These are phyloP conservation scores for Hypoxylon cercidicola DNA, from an alignment of 495 filamentous ascomycete genomes.

Conservation along the genomic window DNA sequence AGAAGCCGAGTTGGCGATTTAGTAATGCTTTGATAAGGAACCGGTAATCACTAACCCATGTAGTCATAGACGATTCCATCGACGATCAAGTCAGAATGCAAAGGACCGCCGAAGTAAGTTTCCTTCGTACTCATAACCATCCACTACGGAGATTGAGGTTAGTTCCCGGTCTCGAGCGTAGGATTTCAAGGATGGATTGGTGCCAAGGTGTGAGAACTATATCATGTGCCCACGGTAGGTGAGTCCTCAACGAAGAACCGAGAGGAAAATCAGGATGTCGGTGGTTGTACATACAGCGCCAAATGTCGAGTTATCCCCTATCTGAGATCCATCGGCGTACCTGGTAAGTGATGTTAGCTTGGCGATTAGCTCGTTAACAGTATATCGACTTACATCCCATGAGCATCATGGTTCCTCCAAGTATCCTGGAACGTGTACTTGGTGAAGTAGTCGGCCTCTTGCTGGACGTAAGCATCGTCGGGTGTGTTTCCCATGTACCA, in stretches of 20 bases:
- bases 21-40: not conserved
- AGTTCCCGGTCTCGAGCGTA: not conserved
- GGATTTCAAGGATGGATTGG: not conserved
- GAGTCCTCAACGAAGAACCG: not conserved
- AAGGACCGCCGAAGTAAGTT: constrained; percentile 66
- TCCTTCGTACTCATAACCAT: constrained; percentile 69
- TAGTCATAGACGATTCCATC: constrained; percentile 62
- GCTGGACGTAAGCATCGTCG: constrained; percentile 59
- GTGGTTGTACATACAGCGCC: constrained; percentile 50
- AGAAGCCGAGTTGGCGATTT: constrained; percentile 21
- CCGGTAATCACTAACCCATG: constrained; percentile 35
- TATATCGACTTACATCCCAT: constrained; percentile 55
- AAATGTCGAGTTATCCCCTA: constrained; percentile 57
- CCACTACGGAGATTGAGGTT: constrained; percentile 47
- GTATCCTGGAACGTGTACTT: constrained; percentile 67
- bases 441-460: constrained; percentile 67
- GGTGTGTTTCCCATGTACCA: constrained; percentile 67
- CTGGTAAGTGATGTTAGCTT: constrained; percentile 19
- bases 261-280: not conserved
- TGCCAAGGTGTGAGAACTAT: constrained; percentile 1
- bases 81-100: constrained; percentile 65
- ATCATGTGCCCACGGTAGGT: not conserved
- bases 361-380: not conserved
- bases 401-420: constrained; percentile 63
- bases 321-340: constrained; percentile 63